phyloP scores from a whole-genome alignment of 2,329 filamentous ascomycete genomes.

The Bipolaris oryzae region DNA sequence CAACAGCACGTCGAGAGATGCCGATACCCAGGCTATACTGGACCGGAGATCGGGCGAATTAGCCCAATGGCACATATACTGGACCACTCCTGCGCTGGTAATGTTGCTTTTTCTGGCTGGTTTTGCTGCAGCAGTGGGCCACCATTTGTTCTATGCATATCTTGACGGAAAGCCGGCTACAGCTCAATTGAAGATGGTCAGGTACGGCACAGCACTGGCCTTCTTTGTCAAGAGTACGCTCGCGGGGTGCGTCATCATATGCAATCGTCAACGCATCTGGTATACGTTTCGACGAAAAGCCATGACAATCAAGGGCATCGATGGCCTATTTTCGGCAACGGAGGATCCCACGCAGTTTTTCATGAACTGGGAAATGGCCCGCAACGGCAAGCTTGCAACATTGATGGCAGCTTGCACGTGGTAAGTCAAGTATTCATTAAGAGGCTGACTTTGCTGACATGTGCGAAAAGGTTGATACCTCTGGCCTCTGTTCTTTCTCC shows the following conservation, averaged over 20 bases:
- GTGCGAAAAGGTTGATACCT: constrained; percentile 39
- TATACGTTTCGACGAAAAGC: constrained; percentile 45
- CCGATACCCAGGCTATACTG: constrained; percentile 41
- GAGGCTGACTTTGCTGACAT: background rate
- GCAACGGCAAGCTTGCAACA: constrained; percentile 45
- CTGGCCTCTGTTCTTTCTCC: constrained; percentile 48
- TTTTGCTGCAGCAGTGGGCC: constrained; percentile 40
- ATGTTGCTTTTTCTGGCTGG: constrained; percentile 39
- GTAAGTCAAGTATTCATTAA: constrained; percentile 22
- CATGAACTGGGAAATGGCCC: constrained; percentile 44
- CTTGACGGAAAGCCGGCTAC: constrained; percentile 39
- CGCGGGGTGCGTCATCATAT: constrained; percentile 42
- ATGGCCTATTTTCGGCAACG: constrained; percentile 45
- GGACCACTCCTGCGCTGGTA: constrained; percentile 42
- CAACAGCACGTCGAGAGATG: constrained; percentile 37
- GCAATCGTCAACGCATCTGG: constrained; percentile 49
- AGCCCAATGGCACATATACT: constrained; percentile 46
- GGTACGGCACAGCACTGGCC: constrained; percentile 47
- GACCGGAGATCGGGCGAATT: constrained; percentile 42
- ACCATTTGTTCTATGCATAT: constrained; percentile 44
- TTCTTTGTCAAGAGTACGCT: constrained; percentile 48
- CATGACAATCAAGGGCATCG: constrained; percentile 48
- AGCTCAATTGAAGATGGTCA: constrained; percentile 43
- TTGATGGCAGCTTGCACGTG: constrained; percentile 45
- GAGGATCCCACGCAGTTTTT: constrained; percentile 46